phyloP scores from a whole-genome alignment of 2,329 filamentous ascomycete genomes.

The Xylariaceae sp. region DNA sequence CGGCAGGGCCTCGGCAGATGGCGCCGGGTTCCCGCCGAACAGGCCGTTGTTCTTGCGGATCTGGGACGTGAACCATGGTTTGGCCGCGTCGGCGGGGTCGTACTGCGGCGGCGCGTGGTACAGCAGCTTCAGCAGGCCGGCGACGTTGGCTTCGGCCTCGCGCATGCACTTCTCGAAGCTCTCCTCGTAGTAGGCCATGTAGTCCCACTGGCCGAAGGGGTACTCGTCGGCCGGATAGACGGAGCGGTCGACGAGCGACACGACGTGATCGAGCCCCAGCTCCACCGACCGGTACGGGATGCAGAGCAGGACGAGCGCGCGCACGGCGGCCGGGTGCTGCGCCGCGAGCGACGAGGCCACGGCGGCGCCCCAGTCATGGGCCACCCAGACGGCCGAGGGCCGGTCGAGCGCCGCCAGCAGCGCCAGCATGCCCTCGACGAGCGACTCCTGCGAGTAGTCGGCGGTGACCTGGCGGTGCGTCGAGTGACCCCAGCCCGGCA shows the following conservation, averaged over 20 bases:
- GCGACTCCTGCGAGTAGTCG: conserved; percentile 24
- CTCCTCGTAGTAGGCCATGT: conserved; percentile 21
- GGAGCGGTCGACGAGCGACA: conserved; percentile 31
- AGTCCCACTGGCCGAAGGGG: conserved; percentile 26
- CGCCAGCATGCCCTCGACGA: conserved; percentile 26
- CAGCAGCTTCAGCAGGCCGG: conserved; percentile 8
- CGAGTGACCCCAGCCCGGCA: conserved; percentile 30
- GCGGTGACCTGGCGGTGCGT: conserved; percentile 21
- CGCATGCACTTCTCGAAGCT: conserved; percentile 14
- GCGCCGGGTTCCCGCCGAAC: conserved; percentile 4
- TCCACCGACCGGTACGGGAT: conserved; percentile 36
- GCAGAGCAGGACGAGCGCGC: conserved; percentile 20
- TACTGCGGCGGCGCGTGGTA: conserved; percentile 9
- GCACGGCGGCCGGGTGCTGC: conserved; percentile 19
- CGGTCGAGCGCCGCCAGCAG: conserved; percentile 25
- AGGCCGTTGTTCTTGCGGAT: conserved; percentile 10
- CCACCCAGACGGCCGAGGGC: conserved; percentile 37
- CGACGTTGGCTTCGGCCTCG: conserved; percentile 12
- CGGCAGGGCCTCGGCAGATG: conserved; percentile 2
- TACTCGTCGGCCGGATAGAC: conserved; percentile 37
- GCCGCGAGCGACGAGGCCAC: conserved; percentile 20
- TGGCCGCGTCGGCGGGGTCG: conserved; percentile 25
- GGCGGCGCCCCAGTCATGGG: conserved; percentile 34
- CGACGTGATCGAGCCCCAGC: conserved; percentile 28
- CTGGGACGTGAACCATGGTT: conserved; percentile 2